Percentiles rank a stretch among this genome's conserved stretches.
Evolutionary conservation across 2,329 filamentous ascomycete genomes (phyloP).

Genomic region (Phialophora chinensis): DNA sequence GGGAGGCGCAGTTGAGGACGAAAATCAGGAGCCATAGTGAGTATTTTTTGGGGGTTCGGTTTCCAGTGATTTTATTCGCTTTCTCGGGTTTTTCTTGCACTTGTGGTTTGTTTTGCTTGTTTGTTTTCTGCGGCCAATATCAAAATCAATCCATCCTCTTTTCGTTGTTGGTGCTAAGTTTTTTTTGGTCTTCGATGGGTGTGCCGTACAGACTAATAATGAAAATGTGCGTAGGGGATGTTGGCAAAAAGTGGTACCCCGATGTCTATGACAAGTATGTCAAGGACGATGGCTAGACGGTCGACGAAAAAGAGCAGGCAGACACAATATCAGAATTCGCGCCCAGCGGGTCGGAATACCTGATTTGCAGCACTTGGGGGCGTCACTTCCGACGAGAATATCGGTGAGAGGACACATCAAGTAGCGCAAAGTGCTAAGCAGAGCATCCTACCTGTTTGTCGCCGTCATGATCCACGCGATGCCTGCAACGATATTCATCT

Average conservation of each 20-base stretch:
- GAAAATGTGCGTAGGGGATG: conserved; percentile 41
- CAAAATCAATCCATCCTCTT: too few species aligned
- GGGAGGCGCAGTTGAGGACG: conserved; percentile 60
- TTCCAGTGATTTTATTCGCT: not conserved
- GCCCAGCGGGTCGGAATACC: not conserved
- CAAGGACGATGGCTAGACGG: conserved; percentile 45
- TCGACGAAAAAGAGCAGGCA: not conserved
- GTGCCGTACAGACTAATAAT: not conserved
- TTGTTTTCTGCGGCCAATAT: too few species aligned
- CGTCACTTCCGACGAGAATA: not conserved
- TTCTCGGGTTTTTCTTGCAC: not conserved
- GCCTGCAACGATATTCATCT: not conserved
- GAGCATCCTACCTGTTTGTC: not conserved
- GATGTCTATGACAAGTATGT: conserved; percentile 58
- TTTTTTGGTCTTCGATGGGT: not conserved
- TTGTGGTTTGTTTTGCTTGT: too few species aligned
- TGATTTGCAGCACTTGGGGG: not conserved
- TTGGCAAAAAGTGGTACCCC: conserved; percentile 55
- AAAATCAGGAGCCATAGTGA: conserved; percentile 59
- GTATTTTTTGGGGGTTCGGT: not conserved
- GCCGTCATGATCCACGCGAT: not conserved
- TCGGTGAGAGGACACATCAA: not conserved
- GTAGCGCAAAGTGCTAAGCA: not conserved
- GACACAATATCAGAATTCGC: not conserved
- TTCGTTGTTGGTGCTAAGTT: not conserved